Evolutionary conservation across 257 asterid species (phyloP), one percentile per base, ranked within the genome.

Genomic region (Leptodermis oblonga): DNA sequence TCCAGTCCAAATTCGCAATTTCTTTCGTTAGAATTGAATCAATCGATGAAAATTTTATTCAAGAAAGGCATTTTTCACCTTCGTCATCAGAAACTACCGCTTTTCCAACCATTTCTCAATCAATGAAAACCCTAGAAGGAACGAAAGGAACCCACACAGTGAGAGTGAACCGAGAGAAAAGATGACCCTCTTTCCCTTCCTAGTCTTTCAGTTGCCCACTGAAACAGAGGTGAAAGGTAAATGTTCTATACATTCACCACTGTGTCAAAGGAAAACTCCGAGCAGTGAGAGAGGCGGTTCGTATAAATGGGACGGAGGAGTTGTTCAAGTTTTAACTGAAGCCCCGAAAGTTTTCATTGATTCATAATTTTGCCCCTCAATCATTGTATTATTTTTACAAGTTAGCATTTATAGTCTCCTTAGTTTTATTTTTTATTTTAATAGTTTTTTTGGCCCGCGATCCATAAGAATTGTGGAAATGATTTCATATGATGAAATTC

Each of bases 41-140:
- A 17, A 34, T 1, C 36, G 12, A 12, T 1, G 37, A 3, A 70
- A 22, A 31, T 45, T 7, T 23, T 20, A n/a, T 14, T 1, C 17
- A 0, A 56, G 7, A 41, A 61, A n/a, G 34, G 12, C 60, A 22
- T 15, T n/a, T 10, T 28, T 14, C 73, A 88, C 97, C 97, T 81
- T 89, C 96, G 70, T 89, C 97, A 62, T 92, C 96, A 55, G 95
- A 86, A 68, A 89, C 82, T 76, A 89, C 92, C 53, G 71, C 75
- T 58, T 80, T 85, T 33, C 96, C 92, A 23, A 76, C 92, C 98
- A 87, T 89, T 78, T 20, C 53, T 69, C 41, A 8, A 13, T 48
- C 67, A 73, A 69, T 55, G 56, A 65, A 80, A 83, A 82, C 87
- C 88, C 88, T 85, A 84, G 74, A 2, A 28, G 37, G 8, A 39